A percentile compares a stretch with the other conserved stretches of the same genome.
Conservation (phyloP, 148 eudicot species). For the Tetragonia tetragonoides region DNA sequence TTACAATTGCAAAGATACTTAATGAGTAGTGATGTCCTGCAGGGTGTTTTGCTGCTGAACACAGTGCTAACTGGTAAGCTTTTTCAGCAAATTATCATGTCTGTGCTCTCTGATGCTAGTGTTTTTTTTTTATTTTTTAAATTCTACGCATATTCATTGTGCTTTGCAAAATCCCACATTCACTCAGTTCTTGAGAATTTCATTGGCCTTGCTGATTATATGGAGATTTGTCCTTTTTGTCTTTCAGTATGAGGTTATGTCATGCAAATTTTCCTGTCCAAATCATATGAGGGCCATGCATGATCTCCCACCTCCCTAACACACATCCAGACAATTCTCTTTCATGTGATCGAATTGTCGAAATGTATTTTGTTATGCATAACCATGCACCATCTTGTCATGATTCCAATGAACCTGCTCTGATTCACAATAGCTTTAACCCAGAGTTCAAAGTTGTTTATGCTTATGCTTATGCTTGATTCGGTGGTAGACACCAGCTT, state of each 20-base stretch:
- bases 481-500: not conserved
- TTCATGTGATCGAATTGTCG: not conserved
- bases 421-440: not conserved
- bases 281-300: not conserved
- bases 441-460: not conserved
- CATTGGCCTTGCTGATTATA: not conserved
- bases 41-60: conserved; percentile 90
- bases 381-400: not conserved
- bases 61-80: conserved; percentile 86
- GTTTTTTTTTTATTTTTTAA: too few species aligned
- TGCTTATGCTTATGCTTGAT: not conserved
- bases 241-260: not conserved
- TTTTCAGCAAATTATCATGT: not conserved
- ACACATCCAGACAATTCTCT: not conserved
- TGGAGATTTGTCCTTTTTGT: not conserved
- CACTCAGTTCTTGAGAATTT: not conserved
- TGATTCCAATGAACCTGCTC: not conserved
- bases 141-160: not conserved
- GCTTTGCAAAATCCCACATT: not conserved
- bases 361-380: not conserved
- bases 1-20: not conserved
- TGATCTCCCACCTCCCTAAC: not conserved
- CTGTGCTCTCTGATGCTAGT: not conserved
- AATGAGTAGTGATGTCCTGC: conserved; percentile 16
- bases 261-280: not conserved